Evolutionary conservation across 176 grass and related monocot genomes (phyloP).

Genomic region (Carex kokanica): DNA sequence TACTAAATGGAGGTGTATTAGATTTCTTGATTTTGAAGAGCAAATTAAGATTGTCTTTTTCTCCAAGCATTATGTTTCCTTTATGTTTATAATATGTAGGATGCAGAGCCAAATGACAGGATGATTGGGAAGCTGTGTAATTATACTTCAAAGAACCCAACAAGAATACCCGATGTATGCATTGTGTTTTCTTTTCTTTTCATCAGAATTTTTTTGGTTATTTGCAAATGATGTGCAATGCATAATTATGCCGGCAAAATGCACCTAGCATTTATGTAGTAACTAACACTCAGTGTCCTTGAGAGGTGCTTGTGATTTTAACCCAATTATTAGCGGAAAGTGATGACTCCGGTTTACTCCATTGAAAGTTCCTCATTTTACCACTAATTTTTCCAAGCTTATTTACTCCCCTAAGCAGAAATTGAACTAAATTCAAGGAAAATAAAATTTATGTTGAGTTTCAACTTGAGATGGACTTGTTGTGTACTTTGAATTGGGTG

Average conservation of each 20-base stretch:
- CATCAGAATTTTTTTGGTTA: neutral
- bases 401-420: neutral
- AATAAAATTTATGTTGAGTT: neutral
- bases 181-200: neutral
- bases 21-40: neutral
- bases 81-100: slow-evolving; percentile 39
- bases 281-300: neutral
- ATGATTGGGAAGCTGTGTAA: slow-evolving; percentile 88
- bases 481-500: slow-evolving; percentile 1
- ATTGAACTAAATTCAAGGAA: neutral
- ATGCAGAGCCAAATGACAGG: slow-evolving; percentile 88
- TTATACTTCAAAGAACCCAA: slow-evolving; percentile 81
- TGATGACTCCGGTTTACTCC: neutral
- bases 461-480: neutral
- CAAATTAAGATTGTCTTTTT: neutral
- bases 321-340: neutral
- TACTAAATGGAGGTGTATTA: neutral
- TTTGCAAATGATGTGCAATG: neutral
- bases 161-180: slow-evolving; percentile 76
- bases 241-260: neutral
- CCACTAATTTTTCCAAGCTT: neutral
- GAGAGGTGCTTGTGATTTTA: neutral
- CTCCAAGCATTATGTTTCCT: slow-evolving; percentile 3
- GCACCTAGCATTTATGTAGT: neutral
- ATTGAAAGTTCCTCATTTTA: neutral